Conservation (phyloP, 257 asterid genomes). For the Petrea volubilis region DNA sequence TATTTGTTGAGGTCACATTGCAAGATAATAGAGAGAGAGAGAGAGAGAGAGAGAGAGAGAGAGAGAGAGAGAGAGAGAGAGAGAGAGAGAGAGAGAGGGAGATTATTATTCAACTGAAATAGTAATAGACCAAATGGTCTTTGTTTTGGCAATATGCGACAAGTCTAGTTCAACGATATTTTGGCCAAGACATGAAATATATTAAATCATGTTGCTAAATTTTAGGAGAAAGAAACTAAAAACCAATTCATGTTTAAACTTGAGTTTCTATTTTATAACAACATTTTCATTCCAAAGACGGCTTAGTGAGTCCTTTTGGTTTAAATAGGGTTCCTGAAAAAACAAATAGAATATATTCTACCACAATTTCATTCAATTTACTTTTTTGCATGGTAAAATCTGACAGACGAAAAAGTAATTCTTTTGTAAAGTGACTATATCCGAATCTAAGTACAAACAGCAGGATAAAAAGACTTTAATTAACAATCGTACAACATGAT, state of each 20-base stretch:
- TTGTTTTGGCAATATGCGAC: neutral
- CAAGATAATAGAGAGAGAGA: no score
- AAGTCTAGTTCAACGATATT: neutral
- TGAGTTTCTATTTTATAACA: no score
- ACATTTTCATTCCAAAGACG: neutral
- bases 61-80: no score
- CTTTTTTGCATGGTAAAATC: neutral
- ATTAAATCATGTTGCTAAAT: no score
- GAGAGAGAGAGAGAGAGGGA: no score
- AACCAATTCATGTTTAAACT: neutral
- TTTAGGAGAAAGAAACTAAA: neutral
- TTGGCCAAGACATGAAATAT: neutral
- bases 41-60: no score
- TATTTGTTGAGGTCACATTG: neutral
- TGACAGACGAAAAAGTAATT: neutral
- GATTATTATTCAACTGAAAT: neutral
- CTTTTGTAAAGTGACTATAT: no score
- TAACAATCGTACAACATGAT: no score
- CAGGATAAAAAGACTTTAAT: neutral
- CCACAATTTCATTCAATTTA: neutral
- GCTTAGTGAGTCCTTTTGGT: neutral
- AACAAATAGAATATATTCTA: neutral
- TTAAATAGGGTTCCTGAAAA: neutral
- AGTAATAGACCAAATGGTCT: neutral
- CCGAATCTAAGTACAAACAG: no score